Evolutionary conservation across 257 asterid species (phyloP), one percentile per base, ranked within the genome.

Genomic region (Cordia subcordata): DNA sequence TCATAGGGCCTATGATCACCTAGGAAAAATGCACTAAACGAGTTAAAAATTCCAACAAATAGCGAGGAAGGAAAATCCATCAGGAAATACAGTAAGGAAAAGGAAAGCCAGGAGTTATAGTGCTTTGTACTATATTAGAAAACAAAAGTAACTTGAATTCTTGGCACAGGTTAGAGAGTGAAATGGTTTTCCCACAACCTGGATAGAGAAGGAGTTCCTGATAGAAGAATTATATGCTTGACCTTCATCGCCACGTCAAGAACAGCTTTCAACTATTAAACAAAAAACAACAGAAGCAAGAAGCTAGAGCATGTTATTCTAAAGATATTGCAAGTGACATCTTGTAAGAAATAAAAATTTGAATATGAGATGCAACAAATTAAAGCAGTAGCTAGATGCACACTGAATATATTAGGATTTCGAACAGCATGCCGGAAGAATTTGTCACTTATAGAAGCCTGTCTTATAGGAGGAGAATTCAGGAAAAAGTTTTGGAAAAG

Each of bases 191-290:
- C 51, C 39, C 49, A 67, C 79, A 86, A 92, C 97, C 99, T 92
- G 77, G 99, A 88, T 80, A 92, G 74, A 62, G 97, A 92, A 69
- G 99, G 99, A 67, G 99, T 92, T 78, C 99, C 99, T 16, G 99
- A 92, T 20, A 92, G 75, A 60, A 92, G 86, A 79, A 92, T 79
- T 61, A 86, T 81, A 77, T 86, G 97, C 68, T 86, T 84, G 73
- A 75, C 88, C 81, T 88, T 92, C 63, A 51, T 12, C 47, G 96
- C 87, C 65, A 86, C 68, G 50, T 80, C 92, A 73, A 88, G 90
- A 61, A 86, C 87, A 69, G 71, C 80, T 64, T 75, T 72, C 58
- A 85, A 71, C 99, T 92, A 79, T 32, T 53, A 65, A 71, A 81
- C 38, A 63, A 49, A n/a, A 71, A 67, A 60, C 58, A 57, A 44